These are phyloP conservation scores for Fusarium veterinarium DNA, from an alignment of 2,329 filamentous ascomycete species.

Conservation along the genomic window DNA sequence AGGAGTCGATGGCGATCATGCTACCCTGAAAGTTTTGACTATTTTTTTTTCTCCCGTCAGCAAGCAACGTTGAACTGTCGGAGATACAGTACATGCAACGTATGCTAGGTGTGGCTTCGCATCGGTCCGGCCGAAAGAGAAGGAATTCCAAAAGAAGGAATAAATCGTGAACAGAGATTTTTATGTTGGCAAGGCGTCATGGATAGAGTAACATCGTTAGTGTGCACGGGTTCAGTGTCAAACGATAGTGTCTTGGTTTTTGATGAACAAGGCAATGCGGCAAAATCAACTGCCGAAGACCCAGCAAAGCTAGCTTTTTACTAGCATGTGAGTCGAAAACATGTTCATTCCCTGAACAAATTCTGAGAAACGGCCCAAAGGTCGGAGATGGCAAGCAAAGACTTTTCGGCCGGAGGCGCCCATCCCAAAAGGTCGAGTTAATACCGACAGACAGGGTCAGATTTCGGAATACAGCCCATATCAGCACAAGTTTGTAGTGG, in stretches of 20 bases:
- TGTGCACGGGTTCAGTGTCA: conserved; percentile 13
- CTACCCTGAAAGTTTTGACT: conserved; percentile 3
- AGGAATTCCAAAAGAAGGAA: conserved; percentile 20
- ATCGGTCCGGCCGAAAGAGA: conserved; percentile 21
- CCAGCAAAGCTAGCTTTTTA: neutral
- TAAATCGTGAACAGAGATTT: conserved; percentile 12
- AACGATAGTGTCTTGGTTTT: conserved; percentile 29
- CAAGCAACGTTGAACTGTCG: neutral
- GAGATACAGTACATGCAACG: neutral
- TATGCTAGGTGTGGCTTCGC: neutral
- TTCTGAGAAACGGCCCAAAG: conserved; percentile 8
- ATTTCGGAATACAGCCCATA: conserved; percentile 22
- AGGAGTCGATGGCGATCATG: conserved; percentile 11
- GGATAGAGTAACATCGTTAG: conserved; percentile 30
- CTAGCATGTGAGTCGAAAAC: neutral
- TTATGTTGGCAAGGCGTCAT: conserved; percentile 17
- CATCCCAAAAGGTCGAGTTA: conserved; percentile 6
- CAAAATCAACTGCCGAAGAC: conserved; percentile 25
- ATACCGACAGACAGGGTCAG: conserved; percentile 7
- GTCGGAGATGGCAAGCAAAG: conserved; percentile 12
- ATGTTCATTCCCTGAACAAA: neutral
- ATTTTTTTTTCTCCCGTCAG: neutral
- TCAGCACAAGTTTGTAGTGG: conserved; percentile 18
- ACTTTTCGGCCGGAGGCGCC: conserved; percentile 28
- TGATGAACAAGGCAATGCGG: conserved; percentile 15